Evolutionary conservation across 305 asterid genomes (phyloP), one percentile per base, ranked within the genome.

Genomic region (Plantago lanceolata): DNA sequence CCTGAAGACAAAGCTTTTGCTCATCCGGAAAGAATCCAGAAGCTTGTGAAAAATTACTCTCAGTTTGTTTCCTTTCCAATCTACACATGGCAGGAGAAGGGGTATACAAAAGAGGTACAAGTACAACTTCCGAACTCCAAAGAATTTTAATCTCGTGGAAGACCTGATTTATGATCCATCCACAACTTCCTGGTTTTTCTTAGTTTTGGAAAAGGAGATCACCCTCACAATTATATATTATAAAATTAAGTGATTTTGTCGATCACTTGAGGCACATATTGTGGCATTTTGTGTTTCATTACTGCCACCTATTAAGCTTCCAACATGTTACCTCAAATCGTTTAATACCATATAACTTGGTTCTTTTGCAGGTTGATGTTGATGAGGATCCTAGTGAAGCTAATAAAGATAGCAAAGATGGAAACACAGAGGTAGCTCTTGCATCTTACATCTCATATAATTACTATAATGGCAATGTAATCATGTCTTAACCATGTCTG

Each of bases 41-140:
- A 75, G 82, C 99, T 94, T 70, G 86, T 94, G 65, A 86, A 90
- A 72, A 94, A 88, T 57, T 94, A 94, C 72, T 94, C 99, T 4
- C 94, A 73, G 69, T 94, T 94, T 82, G 97, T 88, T 71, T 86
- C 99, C n/a, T 94, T 94, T 84, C 99, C 99, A 66, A 94, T 94
- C 50, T 90, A 86, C 78, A 84, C 95, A 19, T 94, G 97, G 99
- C 90, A 94, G 77, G 99, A 90, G 79, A 94, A 94, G 73, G 97
- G 97, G 49, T 81, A 74, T 66, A 84, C 97, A 14, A 94, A 90
- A 79, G 99, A 94, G 99, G 99, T 94, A 71, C 3, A 69, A 40
- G 99, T 94, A 71, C 3, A 69, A 40, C n/a, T 51, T 21, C 19
- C 13, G 9, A 40, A 9, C 48, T 21, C 19, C 13, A 6, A 40